These are phyloP conservation scores for Leersia perrieri DNA, from an alignment of 176 grass and related monocot genomes.

Conservation along the genomic window DNA sequence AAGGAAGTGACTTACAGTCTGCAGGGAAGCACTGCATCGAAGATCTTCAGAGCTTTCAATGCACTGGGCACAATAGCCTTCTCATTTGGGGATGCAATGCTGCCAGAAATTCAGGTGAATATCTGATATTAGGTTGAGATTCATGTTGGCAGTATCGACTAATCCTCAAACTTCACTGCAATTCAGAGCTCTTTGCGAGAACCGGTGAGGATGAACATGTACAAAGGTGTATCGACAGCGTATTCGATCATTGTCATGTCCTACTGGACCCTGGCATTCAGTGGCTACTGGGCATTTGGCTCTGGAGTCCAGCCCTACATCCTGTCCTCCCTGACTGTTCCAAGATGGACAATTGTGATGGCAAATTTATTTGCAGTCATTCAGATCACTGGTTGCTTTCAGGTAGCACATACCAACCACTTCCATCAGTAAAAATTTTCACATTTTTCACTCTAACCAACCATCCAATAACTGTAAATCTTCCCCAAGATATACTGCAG, in stretches of 20 bases:
- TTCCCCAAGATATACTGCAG: slow-evolving; percentile 74
- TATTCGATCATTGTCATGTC: slow-evolving; percentile 58
- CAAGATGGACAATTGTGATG: slow-evolving; percentile 68
- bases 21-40: slow-evolving; percentile 46
- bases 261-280: slow-evolving; percentile 74
- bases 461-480: slow-evolving; percentile 8
- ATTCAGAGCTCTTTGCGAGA: slow-evolving; percentile 55
- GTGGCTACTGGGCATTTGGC: slow-evolving; percentile 79
- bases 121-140: background rate
- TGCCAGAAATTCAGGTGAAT: slow-evolving; percentile 75
- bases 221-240: slow-evolving; percentile 57
- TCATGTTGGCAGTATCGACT: background rate
- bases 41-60: slow-evolving; percentile 66
- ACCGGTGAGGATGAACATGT: slow-evolving; percentile 66
- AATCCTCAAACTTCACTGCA: background rate
- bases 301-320: slow-evolving; percentile 70
- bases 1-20: slow-evolving; percentile 48
- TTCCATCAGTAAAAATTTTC: background rate
- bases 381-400: slow-evolving; percentile 85
- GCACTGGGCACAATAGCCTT: slow-evolving; percentile 76
- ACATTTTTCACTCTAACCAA: background rate
- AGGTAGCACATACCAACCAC: slow-evolving; percentile 35
- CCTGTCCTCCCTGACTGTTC: slow-evolving; percentile 64
- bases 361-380: slow-evolving; percentile 87
- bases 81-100: slow-evolving; percentile 89